Base-by-base conservation (phyloP, 1,284 basidiomycete genomes). In the Ceratobasidium sp. region DNA sequence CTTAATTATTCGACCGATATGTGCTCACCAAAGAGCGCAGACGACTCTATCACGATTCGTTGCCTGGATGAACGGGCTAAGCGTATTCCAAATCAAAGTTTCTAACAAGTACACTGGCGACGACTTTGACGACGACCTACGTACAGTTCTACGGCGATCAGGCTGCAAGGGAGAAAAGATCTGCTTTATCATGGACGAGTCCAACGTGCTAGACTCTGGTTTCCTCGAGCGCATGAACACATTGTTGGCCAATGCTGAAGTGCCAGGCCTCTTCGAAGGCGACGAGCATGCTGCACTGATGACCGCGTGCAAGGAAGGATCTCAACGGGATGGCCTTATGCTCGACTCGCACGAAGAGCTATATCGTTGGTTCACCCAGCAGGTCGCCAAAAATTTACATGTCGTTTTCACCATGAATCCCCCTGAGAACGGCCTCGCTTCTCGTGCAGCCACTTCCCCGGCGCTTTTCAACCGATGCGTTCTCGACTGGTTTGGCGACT, bases 171-270 rank as follows among this genome's bases (percentile, higher is more conserved):
- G 96, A 81, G 98, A 99, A 86, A 99, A 99, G 86, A 94, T 99
- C 55, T 99, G 96, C 84, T 99, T 99, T 89, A 99, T 99, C 85
- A 99, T 99, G 97, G 98, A 99, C 85, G 98, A 99, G 85, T 98
- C 96, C 0, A 99, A 99, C 82, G 97, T 99, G 38, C 92, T 99
- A 52, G 97, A 99, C 84, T 96, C 98, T 5, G 98, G 98, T 77
- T 99, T 99, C 88, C 87, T 99, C 79, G 98, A 99, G 84, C 92
- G 98, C 46, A 99, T 99, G 96, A 99, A 99, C 85, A 99, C 97
- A 0, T 90, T 99, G 3, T 90, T 99, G 16, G 98, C 98, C 54
- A 99, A 99, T 82, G 97, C 97, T n/a, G 98, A 99, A 85, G 97
- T 99, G 20, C 98, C 98, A 0, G 98, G 98, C 84, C 89, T 99